Evolutionary conservation across 2,329 filamentous ascomycete species (phyloP).

Genomic region (Fusarium tuaranense): DNA sequence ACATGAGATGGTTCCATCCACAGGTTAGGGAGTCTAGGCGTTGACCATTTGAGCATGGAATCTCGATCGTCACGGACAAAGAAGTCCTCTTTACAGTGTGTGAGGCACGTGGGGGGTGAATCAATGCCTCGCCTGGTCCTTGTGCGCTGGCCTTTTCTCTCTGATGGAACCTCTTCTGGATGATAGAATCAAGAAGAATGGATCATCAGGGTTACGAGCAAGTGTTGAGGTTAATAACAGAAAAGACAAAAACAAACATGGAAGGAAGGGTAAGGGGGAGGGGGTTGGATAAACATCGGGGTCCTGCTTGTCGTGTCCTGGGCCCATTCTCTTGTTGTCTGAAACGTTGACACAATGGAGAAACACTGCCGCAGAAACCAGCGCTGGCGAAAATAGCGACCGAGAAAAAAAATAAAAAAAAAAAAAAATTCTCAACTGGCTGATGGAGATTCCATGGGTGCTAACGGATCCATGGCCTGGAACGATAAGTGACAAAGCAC

Average conservation of each 20-base stretch:
- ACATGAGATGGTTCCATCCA: neutral
- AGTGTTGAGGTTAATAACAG: constrained; percentile 19
- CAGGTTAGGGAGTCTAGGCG: constrained; percentile 1
- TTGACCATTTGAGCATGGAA: constrained; percentile 18
- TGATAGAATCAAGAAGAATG: neutral
- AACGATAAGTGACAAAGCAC: constrained; percentile 14
- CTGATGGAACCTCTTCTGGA: constrained; percentile 8
- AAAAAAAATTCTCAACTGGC: constrained; percentile 1
- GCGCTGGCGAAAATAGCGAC: constrained; percentile 29
- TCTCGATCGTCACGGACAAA: constrained; percentile 30
- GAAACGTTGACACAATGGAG: constrained; percentile 24
- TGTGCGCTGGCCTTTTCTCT: neutral
- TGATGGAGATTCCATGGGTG: neutral
- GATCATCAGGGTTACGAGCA: neutral
- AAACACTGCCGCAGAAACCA: constrained; percentile 22
- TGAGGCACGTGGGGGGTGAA: constrained; percentile 20
- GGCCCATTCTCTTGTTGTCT: constrained; percentile 4
- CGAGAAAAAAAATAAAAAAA: constrained; percentile 1
- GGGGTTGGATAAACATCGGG: constrained; percentile 1
- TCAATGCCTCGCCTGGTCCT: constrained; percentile 14
- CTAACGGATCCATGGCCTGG: neutral
- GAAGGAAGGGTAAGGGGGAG: neutral
- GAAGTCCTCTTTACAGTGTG: constrained; percentile 8
- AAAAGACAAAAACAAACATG: constrained; percentile 19
- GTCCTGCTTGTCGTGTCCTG: neutral